These are phyloP conservation scores for Endoconidiophora laricicola DNA, from an alignment of 2,329 filamentous ascomycete species.

Conservation along the genomic window DNA sequence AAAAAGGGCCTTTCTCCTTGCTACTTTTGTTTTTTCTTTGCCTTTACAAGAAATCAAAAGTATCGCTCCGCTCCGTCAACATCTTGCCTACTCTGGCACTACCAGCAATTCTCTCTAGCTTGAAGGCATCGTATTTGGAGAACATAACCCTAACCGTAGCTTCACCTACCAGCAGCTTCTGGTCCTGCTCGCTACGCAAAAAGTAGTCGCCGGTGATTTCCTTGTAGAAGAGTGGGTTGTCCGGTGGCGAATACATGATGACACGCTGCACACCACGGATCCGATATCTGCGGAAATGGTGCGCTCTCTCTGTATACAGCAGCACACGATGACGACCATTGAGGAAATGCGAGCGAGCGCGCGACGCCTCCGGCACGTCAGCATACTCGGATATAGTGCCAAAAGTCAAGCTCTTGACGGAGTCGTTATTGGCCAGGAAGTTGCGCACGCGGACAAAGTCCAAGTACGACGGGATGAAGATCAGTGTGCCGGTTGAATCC, in stretches of 20 bases:
- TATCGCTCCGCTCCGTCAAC: slow-evolving; percentile 70
- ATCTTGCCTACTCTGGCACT: slow-evolving; percentile 66
- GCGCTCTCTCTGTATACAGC: slow-evolving; percentile 86
- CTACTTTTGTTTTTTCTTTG: neutral
- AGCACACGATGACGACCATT: slow-evolving; percentile 67
- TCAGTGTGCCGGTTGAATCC: slow-evolving; percentile 51
- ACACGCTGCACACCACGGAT: slow-evolving; percentile 67
- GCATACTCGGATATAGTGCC: slow-evolving; percentile 83
- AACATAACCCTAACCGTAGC: slow-evolving; percentile 52
- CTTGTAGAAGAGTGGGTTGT: slow-evolving; percentile 68
- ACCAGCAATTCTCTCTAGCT: slow-evolving; percentile 76
- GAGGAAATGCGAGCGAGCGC: slow-evolving; percentile 75
- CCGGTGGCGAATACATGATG: slow-evolving; percentile 80
- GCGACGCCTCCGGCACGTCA: slow-evolving; percentile 57
- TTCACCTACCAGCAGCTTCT: slow-evolving; percentile 37
- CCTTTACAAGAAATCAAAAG: slow-evolving; percentile 76
- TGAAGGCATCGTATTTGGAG: slow-evolving; percentile 77
- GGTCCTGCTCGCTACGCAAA: slow-evolving; percentile 38
- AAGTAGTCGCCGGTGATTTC: slow-evolving; percentile 59
- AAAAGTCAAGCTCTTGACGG: slow-evolving; percentile 42
- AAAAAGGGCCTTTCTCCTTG: no score
- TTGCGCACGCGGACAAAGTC: slow-evolving; percentile 92
- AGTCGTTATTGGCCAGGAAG: slow-evolving; percentile 59
- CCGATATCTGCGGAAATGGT: slow-evolving; percentile 84
- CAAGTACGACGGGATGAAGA: slow-evolving; percentile 86